A percentile compares a stretch with the other conserved stretches of the same genome.
Conservation (phyloP, 164 flowering plant species). For the Dillenia turbinata region DNA sequence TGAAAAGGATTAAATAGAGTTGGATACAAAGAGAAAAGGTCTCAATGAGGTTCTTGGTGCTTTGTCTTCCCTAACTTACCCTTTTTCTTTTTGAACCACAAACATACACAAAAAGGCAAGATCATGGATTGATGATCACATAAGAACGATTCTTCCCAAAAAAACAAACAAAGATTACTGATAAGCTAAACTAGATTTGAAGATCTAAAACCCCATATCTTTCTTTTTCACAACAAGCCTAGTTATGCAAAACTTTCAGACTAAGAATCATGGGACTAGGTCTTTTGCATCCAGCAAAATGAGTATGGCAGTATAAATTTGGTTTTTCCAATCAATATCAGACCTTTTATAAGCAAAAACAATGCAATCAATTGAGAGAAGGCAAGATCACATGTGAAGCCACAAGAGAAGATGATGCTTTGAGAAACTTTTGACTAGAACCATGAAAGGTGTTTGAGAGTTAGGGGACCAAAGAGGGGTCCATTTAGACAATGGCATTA, state of each 20-base stretch:
- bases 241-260: too few relatives aligned
- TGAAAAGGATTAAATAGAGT: too few relatives aligned
- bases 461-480: conserved; percentile 43
- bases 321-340: conserved; percentile 7
- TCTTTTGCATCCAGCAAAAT: conserved; percentile 18
- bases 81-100: too few relatives aligned
- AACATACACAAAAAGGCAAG: too few relatives aligned
- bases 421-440: conserved; percentile 13
- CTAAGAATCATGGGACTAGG: conserved; percentile 4
- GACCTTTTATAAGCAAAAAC: conserved; percentile 8
- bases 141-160: background rate
- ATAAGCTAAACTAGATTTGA: background rate
- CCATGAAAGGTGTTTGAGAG: conserved; percentile 29
- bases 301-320: background rate
- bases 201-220: background rate
- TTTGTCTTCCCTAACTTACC: too few relatives aligned
- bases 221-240: background rate
- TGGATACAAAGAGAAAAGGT: too few relatives aligned
- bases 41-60: too few relatives aligned
- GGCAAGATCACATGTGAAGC: conserved; percentile 17
- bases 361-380: conserved; percentile 5
- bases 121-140: too few relatives aligned
- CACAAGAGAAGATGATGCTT: conserved; percentile 17
- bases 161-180: background rate
- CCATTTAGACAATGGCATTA: conserved; percentile 2